A percentile compares a stretch with the other conserved stretches of the same genome.
Evolutionary conservation across 176 grass and related monocot genomes (phyloP).

Genomic region (Oropetium thomaeum): DNA sequence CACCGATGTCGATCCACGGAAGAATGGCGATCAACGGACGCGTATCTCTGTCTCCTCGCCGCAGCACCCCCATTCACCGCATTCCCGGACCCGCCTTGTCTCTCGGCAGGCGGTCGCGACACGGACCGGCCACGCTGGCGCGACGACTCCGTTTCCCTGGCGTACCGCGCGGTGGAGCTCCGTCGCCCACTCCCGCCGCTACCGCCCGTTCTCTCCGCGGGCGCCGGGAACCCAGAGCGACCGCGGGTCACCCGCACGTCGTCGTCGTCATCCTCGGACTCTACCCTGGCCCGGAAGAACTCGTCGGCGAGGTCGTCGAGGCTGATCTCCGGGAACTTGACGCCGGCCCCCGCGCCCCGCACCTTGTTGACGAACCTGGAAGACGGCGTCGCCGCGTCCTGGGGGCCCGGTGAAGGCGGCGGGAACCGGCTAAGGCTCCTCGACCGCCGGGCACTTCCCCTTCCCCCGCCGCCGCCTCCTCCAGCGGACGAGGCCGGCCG

Average conservation of each 20-base stretch:
- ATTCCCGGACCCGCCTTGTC: neutral
- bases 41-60: constrained; percentile 39
- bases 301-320: constrained; percentile 95
- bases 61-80: neutral
- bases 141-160: constrained; percentile 72
- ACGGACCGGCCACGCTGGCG: constrained; percentile 63
- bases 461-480: neutral
- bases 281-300: constrained; percentile 80
- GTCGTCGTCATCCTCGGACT: constrained; percentile 84
- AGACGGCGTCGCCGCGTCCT: constrained; percentile 55
- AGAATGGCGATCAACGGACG: constrained; percentile 45
- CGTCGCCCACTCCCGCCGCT: constrained; percentile 10
- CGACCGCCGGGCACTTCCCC: constrained; percentile 36
- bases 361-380: constrained; percentile 78
- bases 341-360: constrained; percentile 1
- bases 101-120: constrained; percentile 59
- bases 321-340: constrained; percentile 54
- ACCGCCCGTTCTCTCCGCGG: constrained; percentile 5
- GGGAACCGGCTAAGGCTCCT: constrained; percentile 83
- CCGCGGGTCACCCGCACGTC: constrained; percentile 20
- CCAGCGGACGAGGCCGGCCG: constrained; percentile 8
- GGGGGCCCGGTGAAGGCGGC: constrained; percentile 51
- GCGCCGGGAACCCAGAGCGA: constrained; percentile 29
- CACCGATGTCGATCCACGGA: constrained; percentile 32
- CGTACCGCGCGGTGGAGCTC: constrained; percentile 56